Conservation (phyloP, 306 rosid species). For the Sindora glabra region DNA sequence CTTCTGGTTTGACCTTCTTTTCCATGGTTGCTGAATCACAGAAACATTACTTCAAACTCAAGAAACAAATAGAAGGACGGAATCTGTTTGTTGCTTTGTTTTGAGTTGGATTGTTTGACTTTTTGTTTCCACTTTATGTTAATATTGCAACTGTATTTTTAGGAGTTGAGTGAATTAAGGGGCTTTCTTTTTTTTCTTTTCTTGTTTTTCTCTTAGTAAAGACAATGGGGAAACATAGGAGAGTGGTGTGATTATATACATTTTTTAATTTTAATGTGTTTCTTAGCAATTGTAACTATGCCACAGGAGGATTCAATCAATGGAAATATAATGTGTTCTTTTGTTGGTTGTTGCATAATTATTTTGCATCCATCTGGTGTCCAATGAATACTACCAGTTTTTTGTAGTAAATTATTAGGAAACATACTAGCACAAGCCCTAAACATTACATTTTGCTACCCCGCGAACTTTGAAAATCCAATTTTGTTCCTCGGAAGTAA, state of each 20-base stretch:
- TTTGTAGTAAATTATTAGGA: no score
- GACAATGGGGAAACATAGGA: slow-evolving; percentile 2
- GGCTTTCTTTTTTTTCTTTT: background rate
- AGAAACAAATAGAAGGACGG: no score
- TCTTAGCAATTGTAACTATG: slow-evolving; percentile 32
- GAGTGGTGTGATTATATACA: slow-evolving; percentile 30
- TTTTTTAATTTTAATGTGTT: no score
- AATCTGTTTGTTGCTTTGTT: no score
- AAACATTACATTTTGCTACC: no score
- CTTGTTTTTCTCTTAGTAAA: background rate
- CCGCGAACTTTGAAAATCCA: no score
- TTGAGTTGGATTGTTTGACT: slow-evolving; percentile 12
- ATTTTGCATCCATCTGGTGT: slow-evolving; percentile 1
- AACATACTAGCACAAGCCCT: no score
- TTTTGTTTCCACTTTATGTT: background rate
- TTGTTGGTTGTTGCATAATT: slow-evolving; percentile 14
- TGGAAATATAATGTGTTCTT: slow-evolving; percentile 23
- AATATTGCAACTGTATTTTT: background rate
- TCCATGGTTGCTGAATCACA: no score
- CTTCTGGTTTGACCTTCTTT: no score
- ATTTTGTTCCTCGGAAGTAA: no score
- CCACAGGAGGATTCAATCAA: slow-evolving; percentile 25
- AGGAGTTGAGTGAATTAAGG: slow-evolving; percentile 19
- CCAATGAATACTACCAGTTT: no score
- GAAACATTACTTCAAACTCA: no score